Evolutionary conservation across 805 yeast species (phyloP), one percentile per base, ranked within the genome.

Genomic region (Hagleromyces aurorensis): DNA sequence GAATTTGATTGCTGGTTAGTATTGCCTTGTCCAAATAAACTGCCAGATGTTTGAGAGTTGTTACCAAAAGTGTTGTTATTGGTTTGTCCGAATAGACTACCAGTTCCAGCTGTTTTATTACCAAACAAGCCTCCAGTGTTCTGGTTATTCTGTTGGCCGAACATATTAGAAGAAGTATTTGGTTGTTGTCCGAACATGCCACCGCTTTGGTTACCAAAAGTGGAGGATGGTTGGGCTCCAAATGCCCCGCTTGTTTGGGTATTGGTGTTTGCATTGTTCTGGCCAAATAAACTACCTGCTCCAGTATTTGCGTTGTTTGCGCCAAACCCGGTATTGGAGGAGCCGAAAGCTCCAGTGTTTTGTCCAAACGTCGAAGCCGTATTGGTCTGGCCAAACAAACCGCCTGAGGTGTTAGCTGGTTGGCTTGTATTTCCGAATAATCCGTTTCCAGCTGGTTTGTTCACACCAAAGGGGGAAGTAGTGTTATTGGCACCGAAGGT

Each of bases 231-330:
- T 32, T 37, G 13, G 44, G 27, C 17, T 30, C 25, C 16, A 16
- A 26, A 26, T 14, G 41, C 25, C 23, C 32, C 19, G 23, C 38
- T 23, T 13, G 15, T 19, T 10, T 20, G 8, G 14, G n/a, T 29
- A 5, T n/a, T n/a, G n/a, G n/a, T n/a, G n/a, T 29, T 32, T 13
- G 21, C 32, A 37, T 48, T 39, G 35, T 46, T 43, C 20, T 50
- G 55, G 16, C 72, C 73, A 46, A 70, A 70, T 30, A 69, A 46
- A 1, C 71, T 70, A 13, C 69, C 64, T 4, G 26, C 18, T 5
- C 25, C 25, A 27, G 18, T n/a, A 10, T 19, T 16, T 11, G 63
- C 20, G 16, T 17, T 23, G 15, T 19, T 26, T 7, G 30, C 16
- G 11, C 31, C 41, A 22, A 37, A 33, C 7, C 36, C 17, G 15